phyloP scores from a whole-genome alignment of 768 basidiomycete species.

The Peribolospora kevripleyi region DNA sequence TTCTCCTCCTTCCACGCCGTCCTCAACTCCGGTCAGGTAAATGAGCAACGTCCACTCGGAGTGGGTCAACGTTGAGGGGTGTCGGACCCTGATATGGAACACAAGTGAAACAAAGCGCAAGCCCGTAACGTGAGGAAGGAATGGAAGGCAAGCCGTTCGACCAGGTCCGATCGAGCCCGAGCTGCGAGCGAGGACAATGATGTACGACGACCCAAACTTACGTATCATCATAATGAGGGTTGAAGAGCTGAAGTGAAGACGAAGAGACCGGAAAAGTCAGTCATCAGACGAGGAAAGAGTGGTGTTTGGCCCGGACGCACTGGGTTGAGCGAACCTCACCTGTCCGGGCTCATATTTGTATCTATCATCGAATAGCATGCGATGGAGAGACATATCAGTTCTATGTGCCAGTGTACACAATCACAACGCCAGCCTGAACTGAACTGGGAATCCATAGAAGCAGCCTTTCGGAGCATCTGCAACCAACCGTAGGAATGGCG shows the following conservation, averaged over 20 bases:
- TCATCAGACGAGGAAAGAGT: background rate
- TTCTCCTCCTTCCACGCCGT: constrained; percentile 34
- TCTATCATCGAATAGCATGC: background rate
- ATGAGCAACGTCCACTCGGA: constrained; percentile 50
- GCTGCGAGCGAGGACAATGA: constrained; percentile 25
- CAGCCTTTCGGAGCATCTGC: too few species aligned
- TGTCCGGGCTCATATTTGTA: constrained; percentile 16
- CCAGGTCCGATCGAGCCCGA: background rate
- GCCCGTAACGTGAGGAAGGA: background rate
- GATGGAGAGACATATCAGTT: background rate
- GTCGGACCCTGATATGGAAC: background rate
- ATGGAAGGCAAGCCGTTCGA: background rate
- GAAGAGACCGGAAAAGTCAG: background rate
- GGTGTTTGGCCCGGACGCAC: too few species aligned
- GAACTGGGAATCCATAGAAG: constrained; percentile 24
- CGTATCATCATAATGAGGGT: background rate
- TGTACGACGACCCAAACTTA: constrained; percentile 33
- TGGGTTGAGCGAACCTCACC: constrained; percentile 7
- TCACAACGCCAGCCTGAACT: background rate
- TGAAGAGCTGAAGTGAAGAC: background rate
- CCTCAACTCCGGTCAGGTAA: constrained; percentile 45
- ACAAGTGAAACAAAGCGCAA: background rate
- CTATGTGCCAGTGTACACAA: background rate
- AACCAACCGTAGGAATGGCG: too few species aligned
- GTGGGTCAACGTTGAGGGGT: background rate